These are phyloP conservation scores for Mortierella sp. DNA, from an alignment of 371 early-diverging fungal species.

Conservation along the genomic window DNA sequence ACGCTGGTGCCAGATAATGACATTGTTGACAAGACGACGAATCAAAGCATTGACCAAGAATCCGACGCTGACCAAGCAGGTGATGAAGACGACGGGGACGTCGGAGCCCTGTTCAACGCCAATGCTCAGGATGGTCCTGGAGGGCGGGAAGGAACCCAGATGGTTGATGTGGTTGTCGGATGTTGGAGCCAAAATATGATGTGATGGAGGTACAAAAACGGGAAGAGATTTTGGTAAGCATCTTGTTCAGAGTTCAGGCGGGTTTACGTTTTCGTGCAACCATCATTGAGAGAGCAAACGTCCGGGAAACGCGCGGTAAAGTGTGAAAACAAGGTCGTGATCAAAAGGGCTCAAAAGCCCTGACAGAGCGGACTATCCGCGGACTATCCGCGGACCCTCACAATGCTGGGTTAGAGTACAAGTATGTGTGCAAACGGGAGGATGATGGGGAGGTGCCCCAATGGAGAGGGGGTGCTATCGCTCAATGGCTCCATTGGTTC, in stretches of 20 bases:
- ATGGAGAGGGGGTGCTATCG: too few relatives aligned
- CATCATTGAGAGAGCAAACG: too few relatives aligned
- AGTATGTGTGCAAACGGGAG: too few relatives aligned
- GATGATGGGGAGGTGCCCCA: too few relatives aligned
- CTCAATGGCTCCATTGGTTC: too few relatives aligned
- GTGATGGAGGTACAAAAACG: too few relatives aligned
- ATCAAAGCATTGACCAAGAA: conserved; percentile 39
- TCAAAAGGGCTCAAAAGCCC: too few relatives aligned
- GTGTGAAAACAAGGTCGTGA: too few relatives aligned
- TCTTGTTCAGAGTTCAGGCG: not conserved
- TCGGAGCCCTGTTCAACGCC: conserved; percentile 27
- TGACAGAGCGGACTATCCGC: too few relatives aligned
- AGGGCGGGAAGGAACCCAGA: not conserved
- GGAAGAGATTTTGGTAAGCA: conserved; percentile 23
- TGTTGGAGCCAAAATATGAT: not conserved
- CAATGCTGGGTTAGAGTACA: too few relatives aligned
- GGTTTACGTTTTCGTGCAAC: too few relatives aligned
- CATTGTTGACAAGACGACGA: conserved; percentile 29
- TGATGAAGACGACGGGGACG: conserved; percentile 25
- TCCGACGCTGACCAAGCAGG: conserved; percentile 39
- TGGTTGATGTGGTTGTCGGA: not conserved
- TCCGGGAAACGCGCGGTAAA: conserved; percentile 11
- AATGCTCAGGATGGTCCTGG: conserved; percentile 45
- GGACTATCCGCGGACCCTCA: too few relatives aligned
- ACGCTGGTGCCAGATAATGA: conserved; percentile 30